Percentiles rank a stretch among this genome's conserved stretches.
Evolutionary conservation across 2,329 filamentous ascomycete genomes (phyloP).

Genomic region (Endothia cerciana): DNA sequence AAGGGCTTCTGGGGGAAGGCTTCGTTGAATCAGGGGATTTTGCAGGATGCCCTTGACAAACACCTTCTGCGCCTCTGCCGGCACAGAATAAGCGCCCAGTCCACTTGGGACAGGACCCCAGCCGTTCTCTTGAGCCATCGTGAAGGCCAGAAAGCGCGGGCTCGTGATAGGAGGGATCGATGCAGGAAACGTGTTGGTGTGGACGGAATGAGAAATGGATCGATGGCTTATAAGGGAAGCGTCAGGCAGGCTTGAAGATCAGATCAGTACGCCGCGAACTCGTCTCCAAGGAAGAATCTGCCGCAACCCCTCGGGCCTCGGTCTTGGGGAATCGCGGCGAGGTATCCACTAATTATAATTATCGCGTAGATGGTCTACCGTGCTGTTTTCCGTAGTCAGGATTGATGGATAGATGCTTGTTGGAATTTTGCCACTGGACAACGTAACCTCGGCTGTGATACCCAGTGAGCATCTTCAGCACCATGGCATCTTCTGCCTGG

Average conservation of each 20-base stretch:
- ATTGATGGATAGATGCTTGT: neutral
- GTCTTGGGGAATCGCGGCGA: neutral
- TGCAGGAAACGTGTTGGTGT: no score
- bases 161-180: neutral
- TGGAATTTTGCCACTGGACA: neutral
- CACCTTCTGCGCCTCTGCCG: constrained; percentile 5
- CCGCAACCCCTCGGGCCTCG: neutral
- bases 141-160: neutral
- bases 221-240: neutral
- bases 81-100: constrained; percentile 10
- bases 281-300: neutral
- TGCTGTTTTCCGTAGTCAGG: neutral
- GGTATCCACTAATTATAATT: neutral
- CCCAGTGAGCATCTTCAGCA: neutral
- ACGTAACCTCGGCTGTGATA: neutral
- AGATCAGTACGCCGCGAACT: neutral
- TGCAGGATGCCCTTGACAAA: constrained; percentile 9
- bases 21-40: constrained; percentile 1
- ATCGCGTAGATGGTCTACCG: neutral
- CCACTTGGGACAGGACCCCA: neutral
- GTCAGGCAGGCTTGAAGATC: neutral
- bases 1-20: constrained; percentile 2
- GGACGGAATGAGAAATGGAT: neutral
- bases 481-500: neutral
- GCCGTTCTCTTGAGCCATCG: neutral